Evolutionary conservation across 2,329 filamentous ascomycete species (phyloP).

Genomic region (Stagonosporopsis chrysanthemi): DNA sequence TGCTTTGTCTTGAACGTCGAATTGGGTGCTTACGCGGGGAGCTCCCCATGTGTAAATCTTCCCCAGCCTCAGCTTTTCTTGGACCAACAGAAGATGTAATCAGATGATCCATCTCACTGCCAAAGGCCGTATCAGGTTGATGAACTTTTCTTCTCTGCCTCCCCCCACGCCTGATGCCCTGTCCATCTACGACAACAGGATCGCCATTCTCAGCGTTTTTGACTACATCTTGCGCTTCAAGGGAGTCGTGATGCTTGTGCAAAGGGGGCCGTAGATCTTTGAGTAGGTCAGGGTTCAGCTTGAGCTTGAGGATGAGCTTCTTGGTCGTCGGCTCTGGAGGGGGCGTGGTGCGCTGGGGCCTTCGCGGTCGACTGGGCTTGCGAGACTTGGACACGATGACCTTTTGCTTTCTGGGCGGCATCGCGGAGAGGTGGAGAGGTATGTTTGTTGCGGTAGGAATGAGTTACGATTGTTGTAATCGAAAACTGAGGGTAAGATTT

Average conservation of each 20-base stretch:
- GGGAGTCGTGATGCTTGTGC: neutral
- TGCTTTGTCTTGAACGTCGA: neutral
- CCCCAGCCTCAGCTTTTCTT: neutral
- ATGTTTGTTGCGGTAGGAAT: neutral
- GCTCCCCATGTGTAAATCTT: neutral
- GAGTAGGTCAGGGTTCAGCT: neutral
- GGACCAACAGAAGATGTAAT: constrained; percentile 2
- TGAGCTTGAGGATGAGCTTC: constrained; percentile 4
- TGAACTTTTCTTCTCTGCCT: neutral
- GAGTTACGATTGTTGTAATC: neutral
- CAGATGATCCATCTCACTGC: constrained; percentile 14
- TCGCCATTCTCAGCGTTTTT: neutral
- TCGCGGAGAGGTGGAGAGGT: neutral
- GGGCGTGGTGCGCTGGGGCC: neutral
- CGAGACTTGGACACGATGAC: constrained; percentile 1
- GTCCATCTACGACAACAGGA: neutral
- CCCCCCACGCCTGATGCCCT: neutral
- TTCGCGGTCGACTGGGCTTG: neutral
- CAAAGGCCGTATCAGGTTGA: constrained; percentile 7
- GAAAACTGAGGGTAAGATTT: neutral
- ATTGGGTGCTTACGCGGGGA: constrained; percentile 2
- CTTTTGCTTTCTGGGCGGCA: constrained; percentile 11
- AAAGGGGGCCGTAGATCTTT: neutral
- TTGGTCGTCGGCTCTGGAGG: too few relatives aligned
- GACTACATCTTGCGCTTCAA: neutral